A percentile compares a stretch with the other conserved stretches of the same genome.
These are phyloP conservation scores for Planoprotostelium fungivorum DNA, from an alignment of 78 protist species.

Conservation along the genomic window DNA sequence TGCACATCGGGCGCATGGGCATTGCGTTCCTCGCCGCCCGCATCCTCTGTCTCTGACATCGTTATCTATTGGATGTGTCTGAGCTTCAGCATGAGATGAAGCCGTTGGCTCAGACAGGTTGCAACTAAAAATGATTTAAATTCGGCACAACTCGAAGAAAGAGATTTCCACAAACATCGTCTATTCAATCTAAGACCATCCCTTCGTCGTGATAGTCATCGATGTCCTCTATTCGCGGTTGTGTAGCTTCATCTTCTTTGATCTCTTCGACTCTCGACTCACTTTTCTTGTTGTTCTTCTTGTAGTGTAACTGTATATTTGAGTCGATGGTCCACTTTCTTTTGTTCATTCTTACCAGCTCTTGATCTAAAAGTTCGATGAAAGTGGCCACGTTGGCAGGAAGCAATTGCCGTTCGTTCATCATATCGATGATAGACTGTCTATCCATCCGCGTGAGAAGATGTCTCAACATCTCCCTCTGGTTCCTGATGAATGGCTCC, in stretches of 20 bases:
- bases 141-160: no score
- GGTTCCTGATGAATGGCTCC: background rate
- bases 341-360: background rate
- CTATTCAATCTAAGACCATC: background rate
- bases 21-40: no score
- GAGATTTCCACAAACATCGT: no score
- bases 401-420: background rate
- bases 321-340: background rate
- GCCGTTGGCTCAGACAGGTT: no score
- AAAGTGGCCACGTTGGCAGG: background rate
- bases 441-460: background rate
- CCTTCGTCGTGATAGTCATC: background rate
- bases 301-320: background rate
- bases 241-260: background rate
- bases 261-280: background rate
- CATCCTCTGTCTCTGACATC: no score
- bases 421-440: background rate
- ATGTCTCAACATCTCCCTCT: background rate
- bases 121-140: no score
- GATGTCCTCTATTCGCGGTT: background rate
- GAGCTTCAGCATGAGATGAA: no score
- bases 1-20: no score
- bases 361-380: background rate
- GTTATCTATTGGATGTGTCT: no score
- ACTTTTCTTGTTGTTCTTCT: background rate